Conservation (phyloP, 805 yeast species). For the fission yeast (Schizosaccharomyces pombe) region ASM294v3 CU329670.1:53001-53500, state of each 20-base stretch:
- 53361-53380: conserved; percentile 33
- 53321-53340: conserved; percentile 59
- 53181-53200: conserved; percentile 51
- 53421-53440: conserved; percentile 75
- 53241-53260: conserved; percentile 71
- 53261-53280: conserved; percentile 78
- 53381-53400: conserved; percentile 22
- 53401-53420: conserved; percentile 30
- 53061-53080: conserved; percentile 74
- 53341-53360: conserved; percentile 39
- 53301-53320: conserved; percentile 91
- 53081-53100: conserved; percentile 61
- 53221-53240: conserved; percentile 55
- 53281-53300: conserved; percentile 86
- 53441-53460: conserved; percentile 57
- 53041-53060: conserved; percentile 64
- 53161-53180: conserved; percentile 62
- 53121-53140: conserved; percentile 86
- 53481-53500: conserved; percentile 58
- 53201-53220: conserved; percentile 48
- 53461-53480: conserved; percentile 84
- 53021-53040: conserved; percentile 82
- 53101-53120: conserved; percentile 68
- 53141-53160: conserved; percentile 33
- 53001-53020: conserved; percentile 86